phyloP scores from a whole-genome alignment of 768 basidiomycete species.

The Roridomyces roridus region DNA sequence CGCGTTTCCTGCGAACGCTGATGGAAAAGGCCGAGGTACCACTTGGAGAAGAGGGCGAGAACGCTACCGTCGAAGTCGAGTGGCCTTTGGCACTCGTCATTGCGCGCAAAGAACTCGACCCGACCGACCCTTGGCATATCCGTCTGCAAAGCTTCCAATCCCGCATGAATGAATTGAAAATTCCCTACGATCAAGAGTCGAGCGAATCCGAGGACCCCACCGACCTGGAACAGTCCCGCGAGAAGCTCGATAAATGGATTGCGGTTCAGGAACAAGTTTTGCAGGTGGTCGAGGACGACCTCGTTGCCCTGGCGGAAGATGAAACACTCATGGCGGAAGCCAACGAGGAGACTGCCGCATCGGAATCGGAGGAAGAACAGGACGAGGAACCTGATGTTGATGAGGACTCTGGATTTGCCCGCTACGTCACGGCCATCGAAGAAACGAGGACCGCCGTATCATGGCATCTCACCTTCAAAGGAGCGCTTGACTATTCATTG shows the following conservation, averaged over 20 bases:
- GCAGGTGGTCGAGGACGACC: neutral
- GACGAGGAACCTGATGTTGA: neutral
- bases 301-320: neutral
- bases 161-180: neutral
- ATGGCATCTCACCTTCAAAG: constrained; percentile 19
- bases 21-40: constrained; percentile 43
- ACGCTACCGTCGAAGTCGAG: constrained; percentile 50
- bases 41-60: constrained; percentile 38
- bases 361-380: neutral
- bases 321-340: neutral
- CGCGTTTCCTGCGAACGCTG: constrained; percentile 65
- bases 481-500: constrained; percentile 15
- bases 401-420: neutral
- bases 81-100: constrained; percentile 42
- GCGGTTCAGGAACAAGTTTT: constrained; percentile 11
- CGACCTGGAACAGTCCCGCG: constrained; percentile 2
- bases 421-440: constrained; percentile 9
- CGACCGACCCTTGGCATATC: constrained; percentile 12
- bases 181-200: neutral
- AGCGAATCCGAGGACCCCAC: neutral
- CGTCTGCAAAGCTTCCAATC: neutral
- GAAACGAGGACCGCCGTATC: neutral
- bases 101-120: constrained; percentile 21
- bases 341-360: neutral
- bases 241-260: constrained; percentile 14